Percentiles rank a stretch among this genome's conserved stretches.
phyloP scores from a whole-genome alignment of 2,329 filamentous ascomycete genomes.

The Corynespora cassiicola region DNA sequence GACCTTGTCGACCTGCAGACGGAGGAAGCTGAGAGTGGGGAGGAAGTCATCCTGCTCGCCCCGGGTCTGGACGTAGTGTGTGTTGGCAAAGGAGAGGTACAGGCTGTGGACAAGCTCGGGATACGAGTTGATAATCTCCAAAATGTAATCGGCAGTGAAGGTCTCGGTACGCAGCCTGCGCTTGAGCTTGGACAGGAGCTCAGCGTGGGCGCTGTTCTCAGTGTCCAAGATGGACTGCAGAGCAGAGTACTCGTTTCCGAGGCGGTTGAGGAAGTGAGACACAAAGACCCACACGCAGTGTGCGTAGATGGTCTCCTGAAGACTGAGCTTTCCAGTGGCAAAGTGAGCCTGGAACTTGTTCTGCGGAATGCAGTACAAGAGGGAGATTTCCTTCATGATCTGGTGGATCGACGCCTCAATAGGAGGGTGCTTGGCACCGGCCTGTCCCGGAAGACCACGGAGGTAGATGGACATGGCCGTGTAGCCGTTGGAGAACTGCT shows the following conservation, averaged over 20 bases:
- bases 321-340: conserved; percentile 80
- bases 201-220: conserved; percentile 83
- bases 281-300: conserved; percentile 98
- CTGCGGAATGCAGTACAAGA: conserved; percentile 96
- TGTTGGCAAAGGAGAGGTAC: conserved; percentile 89
- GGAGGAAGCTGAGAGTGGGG: conserved; percentile 72
- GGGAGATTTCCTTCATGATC: conserved; percentile 97
- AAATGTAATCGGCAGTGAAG: conserved; percentile 97
- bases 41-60: conserved; percentile 72
- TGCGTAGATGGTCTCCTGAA: conserved; percentile 96
- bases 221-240: conserved; percentile 80
- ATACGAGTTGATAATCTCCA: conserved; percentile 93
- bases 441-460: conserved; percentile 64
- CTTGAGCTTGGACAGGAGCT: conserved; percentile 92
- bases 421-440: conserved; percentile 68
- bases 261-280: conserved; percentile 95
- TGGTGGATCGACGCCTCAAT: conserved; percentile 96
- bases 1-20: conserved; percentile 70
- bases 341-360: conserved; percentile 96
- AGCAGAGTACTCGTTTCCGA: conserved; percentile 90
- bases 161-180: conserved; percentile 93
- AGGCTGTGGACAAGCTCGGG: conserved; percentile 84
- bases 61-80: conserved; percentile 76
- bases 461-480: conserved; percentile 97
- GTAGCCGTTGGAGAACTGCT: conserved; percentile 98